Percentiles rank a stretch among this genome's conserved stretches.
phyloP scores from a whole-genome alignment of 179 eudicot genomes.

The Beta corolliflora region DNA sequence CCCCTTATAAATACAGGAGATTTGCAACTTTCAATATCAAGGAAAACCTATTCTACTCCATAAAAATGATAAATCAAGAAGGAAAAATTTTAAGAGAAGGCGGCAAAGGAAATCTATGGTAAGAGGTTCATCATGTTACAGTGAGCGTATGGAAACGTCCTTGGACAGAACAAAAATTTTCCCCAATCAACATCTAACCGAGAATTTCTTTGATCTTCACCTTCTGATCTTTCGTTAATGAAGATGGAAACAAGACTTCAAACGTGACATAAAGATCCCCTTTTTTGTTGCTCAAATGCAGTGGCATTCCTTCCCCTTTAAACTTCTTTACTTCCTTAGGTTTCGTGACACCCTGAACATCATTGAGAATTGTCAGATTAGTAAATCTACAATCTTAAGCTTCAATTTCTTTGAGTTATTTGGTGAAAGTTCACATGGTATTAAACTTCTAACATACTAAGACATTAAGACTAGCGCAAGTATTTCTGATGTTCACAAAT shows the following conservation, averaged over 20 bases:
- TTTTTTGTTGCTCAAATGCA: constrained; percentile 80
- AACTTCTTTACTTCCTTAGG: constrained; percentile 87
- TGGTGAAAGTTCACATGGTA: background rate
- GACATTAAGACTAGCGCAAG: background rate
- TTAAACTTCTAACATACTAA: background rate
- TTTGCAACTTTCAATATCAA: constrained; percentile 18
- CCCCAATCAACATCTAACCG: constrained; percentile 31
- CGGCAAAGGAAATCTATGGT: constrained; percentile 1
- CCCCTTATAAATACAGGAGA: constrained; percentile 22
- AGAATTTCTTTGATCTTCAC: constrained; percentile 72
- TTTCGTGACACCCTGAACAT: constrained; percentile 68
- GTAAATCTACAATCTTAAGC: background rate
- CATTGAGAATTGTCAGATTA: background rate
- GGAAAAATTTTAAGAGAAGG: background rate
- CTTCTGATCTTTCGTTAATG: constrained; percentile 88
- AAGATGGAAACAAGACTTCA: constrained; percentile 90
- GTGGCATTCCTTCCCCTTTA: constrained; percentile 95
- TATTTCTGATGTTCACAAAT: too few species aligned
- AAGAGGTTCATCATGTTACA: constrained; percentile 28
- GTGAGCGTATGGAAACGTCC: background rate
- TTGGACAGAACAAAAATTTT: constrained; percentile 12
- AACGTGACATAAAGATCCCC: constrained; percentile 80
- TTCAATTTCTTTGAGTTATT: background rate
- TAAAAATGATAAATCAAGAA: background rate
- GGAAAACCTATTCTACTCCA: constrained; percentile 16